phyloP scores from a whole-genome alignment of 2,329 filamentous ascomycete genomes.

The Colletotrichum tamarilloi region DNA sequence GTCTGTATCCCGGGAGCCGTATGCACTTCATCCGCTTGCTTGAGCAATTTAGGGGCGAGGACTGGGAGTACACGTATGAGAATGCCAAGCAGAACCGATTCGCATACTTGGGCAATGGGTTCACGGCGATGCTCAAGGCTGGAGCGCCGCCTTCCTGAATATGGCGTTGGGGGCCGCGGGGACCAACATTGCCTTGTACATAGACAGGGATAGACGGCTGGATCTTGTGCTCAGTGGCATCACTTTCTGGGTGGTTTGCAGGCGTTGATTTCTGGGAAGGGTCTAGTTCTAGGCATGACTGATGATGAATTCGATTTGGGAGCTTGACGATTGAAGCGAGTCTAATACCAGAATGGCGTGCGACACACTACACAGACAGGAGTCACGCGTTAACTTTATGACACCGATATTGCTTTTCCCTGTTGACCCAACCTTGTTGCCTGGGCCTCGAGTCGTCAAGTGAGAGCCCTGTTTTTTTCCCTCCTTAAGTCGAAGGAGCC shows the following conservation, averaged over 20 bases:
- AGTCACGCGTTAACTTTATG: background rate
- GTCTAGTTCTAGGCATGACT: background rate
- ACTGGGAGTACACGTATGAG: conserved; percentile 63
- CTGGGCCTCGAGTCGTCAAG: background rate
- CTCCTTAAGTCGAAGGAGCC: background rate
- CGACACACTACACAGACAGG: background rate
- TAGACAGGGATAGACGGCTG: background rate
- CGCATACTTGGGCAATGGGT: conserved; percentile 64
- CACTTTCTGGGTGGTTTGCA: conserved; percentile 23
- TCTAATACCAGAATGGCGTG: background rate
- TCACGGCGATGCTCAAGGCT: conserved; percentile 48
- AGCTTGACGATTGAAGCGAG: background rate
- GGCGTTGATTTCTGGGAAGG: conserved; percentile 20
- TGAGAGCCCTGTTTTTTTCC: background rate
- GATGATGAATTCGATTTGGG: background rate
- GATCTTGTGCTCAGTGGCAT: background rate
- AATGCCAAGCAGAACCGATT: conserved; percentile 54
- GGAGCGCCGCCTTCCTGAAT: conserved; percentile 10
- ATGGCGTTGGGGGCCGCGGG: background rate
- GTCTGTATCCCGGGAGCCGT: conserved; percentile 62
- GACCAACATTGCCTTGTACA: background rate
- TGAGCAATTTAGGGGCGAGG: conserved; percentile 60
- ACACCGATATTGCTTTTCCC: background rate
- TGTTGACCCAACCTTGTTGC: background rate
- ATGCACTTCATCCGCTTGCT: conserved; percentile 66